A percentile compares a stretch with the other conserved stretches of the same genome.
Evolutionary conservation across 345 rosid species (phyloP).

Genomic region (Trapa bicornis): DNA sequence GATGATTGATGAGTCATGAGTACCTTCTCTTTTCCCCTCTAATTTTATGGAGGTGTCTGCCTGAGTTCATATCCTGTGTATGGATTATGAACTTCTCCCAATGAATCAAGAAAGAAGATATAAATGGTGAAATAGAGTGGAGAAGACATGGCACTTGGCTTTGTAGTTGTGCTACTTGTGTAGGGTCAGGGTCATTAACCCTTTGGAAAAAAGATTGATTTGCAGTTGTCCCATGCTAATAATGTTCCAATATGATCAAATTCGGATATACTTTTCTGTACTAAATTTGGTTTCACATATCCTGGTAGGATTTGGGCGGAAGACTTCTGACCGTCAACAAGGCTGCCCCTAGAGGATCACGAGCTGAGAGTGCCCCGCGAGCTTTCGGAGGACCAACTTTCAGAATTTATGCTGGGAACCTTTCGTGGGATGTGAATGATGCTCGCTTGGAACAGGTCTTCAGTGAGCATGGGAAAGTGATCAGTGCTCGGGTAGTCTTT

Average conservation of each 20-base stretch:
- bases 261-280: background rate
- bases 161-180: no score
- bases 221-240: no score
- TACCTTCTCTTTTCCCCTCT: no score
- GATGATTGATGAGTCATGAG: no score
- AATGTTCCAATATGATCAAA: background rate
- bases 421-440: constrained; percentile 78
- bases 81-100: no score
- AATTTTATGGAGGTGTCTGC: no score
- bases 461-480: constrained; percentile 89
- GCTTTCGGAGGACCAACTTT: constrained; percentile 39
- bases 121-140: no score
- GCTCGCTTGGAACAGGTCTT: constrained; percentile 53
- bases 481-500: constrained; percentile 58
- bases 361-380: constrained; percentile 50
- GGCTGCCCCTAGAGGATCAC: constrained; percentile 84
- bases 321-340: constrained; percentile 71
- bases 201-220: no score
- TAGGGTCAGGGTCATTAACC: no score
- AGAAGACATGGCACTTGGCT: no score
- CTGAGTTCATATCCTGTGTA: no score
- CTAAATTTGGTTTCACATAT: background rate
- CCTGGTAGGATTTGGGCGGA: constrained; percentile 58
- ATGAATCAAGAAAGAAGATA: no score
- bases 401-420: constrained; percentile 77